Evolutionary conservation across 495 filamentous ascomycete genomes (phyloP), one percentile per base, ranked within the genome.

Genomic region (Chaetomium tenue): DNA sequence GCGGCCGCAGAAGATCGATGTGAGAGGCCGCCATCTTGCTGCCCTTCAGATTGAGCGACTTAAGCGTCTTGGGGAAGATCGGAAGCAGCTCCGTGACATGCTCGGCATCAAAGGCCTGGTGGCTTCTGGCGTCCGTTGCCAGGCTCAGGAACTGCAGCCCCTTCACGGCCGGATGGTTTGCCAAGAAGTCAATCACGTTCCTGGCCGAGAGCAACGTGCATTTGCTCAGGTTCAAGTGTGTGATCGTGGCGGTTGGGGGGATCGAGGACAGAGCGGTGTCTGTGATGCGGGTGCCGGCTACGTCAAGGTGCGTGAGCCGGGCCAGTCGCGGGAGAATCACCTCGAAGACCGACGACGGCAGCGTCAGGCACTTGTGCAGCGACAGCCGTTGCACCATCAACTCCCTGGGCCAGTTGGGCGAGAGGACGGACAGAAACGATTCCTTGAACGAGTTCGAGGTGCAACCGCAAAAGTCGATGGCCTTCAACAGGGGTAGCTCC

Each of bases 391-490:
- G 84, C 67, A 94, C 76, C 30, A 86, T 81, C 65, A 92, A 72
- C 61, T 74, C 69, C 30, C 70, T 70, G 16, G 83, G 80, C 80
- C 78, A 80, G 48, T 79, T 71, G 40, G 74, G 70, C 22, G 71
- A 62, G 46, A 78, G 63, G 22, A 77, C 68, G 13, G 71, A 58
- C 55, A 76, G 65, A 56, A 84, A 81, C n/a, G 88, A 76, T 50
- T 82, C 77, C 69, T 85, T 86, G 78, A 96, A 96, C 20, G 76
- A 72, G 37, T 81, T 76, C n/a, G 88, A 88, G 20, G 88, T 89
- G 72, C 88, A 89, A 60, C 88, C 91, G 71, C 89, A 92, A 66
- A 94, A 89, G 72, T 96, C 91, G 56, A 94, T 66, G 0, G 87
- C 90, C 68, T 83, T 77, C 37, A 96, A 70, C 58, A 86, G 86